phyloP scores from a whole-genome alignment of 129 eudicot species.

The Lactuca saligna region DNA sequence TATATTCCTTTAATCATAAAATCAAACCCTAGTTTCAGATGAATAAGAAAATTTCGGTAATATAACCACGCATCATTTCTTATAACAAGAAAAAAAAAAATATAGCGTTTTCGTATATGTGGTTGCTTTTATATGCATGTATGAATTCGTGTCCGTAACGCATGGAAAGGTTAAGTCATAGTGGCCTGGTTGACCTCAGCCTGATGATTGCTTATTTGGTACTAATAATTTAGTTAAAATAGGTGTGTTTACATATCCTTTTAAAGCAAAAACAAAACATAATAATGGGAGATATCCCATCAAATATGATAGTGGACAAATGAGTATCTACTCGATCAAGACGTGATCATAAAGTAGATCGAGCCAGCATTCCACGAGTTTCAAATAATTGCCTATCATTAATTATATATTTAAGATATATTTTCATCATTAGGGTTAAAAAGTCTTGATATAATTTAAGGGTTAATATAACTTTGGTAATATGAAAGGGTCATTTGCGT shows the following conservation, averaged over 20 bases:
- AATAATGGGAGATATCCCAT: conserved; percentile 37
- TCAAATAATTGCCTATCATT: conserved; percentile 3
- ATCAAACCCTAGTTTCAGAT: neutral
- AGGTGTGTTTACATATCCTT: conserved; percentile 15
- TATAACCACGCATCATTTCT: too few species aligned
- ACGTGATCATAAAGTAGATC: conserved; percentile 34
- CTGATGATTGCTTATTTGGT: conserved; percentile 29
- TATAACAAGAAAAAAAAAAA: too few species aligned
- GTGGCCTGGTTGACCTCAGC: conserved; percentile 28
- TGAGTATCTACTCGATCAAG: conserved; percentile 46
- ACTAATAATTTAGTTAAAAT: conserved; percentile 11
- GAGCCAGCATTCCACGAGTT: conserved; percentile 33
- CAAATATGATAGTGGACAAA: conserved; percentile 34
- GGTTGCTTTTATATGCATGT: neutral
- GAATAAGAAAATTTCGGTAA: neutral
- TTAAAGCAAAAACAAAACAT: conserved; percentile 25
- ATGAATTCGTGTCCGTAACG: neutral
- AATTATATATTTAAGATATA: conserved; percentile 2
- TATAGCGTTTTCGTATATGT: too few species aligned
- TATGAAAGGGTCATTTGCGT: too few species aligned
- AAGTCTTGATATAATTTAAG: neutral
- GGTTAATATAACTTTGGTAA: neutral
- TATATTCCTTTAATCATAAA: too few species aligned
- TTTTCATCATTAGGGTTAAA: neutral
- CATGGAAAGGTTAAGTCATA: conserved; percentile 1